phyloP scores from a whole-genome alignment of 2,329 filamentous ascomycete species.

The Claviceps pazoutovae region DNA sequence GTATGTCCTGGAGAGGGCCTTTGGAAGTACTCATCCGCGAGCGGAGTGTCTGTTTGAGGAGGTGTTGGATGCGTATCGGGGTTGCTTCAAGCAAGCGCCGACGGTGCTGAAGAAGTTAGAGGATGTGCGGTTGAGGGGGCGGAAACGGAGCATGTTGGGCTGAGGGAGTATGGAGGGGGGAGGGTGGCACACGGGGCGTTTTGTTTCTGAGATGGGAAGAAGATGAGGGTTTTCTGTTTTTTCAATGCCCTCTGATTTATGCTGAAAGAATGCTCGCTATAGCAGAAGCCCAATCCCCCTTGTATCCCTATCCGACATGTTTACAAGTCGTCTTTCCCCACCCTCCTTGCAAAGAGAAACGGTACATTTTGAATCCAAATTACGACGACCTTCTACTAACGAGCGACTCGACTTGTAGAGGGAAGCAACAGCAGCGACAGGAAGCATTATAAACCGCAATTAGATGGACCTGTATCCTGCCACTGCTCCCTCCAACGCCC shows the following conservation, averaged over 20 bases:
- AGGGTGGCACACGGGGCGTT: not conserved
- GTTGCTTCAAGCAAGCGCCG: slow-evolving; percentile 60
- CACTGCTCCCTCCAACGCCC: not conserved
- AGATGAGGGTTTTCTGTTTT: not conserved
- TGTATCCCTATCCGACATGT: not conserved
- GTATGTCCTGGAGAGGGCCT: slow-evolving; percentile 89
- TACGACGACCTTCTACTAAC: not conserved
- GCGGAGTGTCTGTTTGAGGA: slow-evolving; percentile 64
- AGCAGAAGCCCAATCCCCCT: not conserved
- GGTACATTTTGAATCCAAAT: not conserved
- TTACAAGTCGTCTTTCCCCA: not conserved
- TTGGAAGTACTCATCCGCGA: slow-evolving; percentile 83
- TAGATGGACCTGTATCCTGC: not conserved
- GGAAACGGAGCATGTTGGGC: slow-evolving; percentile 95
- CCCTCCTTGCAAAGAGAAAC: no score
- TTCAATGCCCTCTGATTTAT: not conserved
- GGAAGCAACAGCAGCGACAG: not conserved
- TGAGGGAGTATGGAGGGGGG: slow-evolving; percentile 23
- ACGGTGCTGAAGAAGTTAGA: slow-evolving; percentile 70
- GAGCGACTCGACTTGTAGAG: not conserved
- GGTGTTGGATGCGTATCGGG: slow-evolving; percentile 60
- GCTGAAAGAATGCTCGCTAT: slow-evolving; percentile 6
- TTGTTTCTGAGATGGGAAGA: not conserved
- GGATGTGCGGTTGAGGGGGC: slow-evolving; percentile 82
- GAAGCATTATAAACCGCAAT: not conserved